phyloP scores from a whole-genome alignment of 1,139 yeast species.

The Candida glucosophila region DNA sequence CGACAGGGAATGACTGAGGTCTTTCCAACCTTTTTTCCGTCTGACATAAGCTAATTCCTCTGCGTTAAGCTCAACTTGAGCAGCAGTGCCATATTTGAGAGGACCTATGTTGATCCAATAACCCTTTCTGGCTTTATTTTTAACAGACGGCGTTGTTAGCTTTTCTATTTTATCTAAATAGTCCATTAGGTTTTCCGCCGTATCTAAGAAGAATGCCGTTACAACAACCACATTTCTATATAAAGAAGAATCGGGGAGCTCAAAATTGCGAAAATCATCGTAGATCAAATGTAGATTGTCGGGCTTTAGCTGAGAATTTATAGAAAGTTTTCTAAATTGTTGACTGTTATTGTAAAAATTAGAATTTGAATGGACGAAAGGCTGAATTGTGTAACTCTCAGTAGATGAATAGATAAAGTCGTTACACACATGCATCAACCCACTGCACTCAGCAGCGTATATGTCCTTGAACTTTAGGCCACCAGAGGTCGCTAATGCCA shows the following conservation, averaged over 20 bases:
- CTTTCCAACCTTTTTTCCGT: slow-evolving; percentile 54
- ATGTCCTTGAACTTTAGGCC: slow-evolving; percentile 28
- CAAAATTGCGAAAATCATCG: slow-evolving; percentile 59
- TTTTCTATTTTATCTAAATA: slow-evolving; percentile 55
- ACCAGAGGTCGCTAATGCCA: slow-evolving; percentile 35
- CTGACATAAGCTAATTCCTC: slow-evolving; percentile 52
- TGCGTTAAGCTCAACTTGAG: slow-evolving; percentile 61
- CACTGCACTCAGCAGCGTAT: slow-evolving; percentile 64
- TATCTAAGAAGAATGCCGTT: slow-evolving; percentile 72
- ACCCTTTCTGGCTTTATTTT: slow-evolving; percentile 24
- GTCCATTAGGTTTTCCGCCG: slow-evolving; percentile 73
- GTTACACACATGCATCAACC: slow-evolving; percentile 59
- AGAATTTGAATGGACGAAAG: slow-evolving; percentile 68
- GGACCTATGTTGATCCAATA: slow-evolving; percentile 85
- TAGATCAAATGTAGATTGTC: slow-evolving; percentile 37
- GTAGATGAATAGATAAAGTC: slow-evolving; percentile 35
- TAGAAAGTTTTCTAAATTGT: slow-evolving; percentile 42
- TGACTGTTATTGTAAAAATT: slow-evolving; percentile 46
- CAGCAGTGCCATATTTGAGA: slow-evolving; percentile 79
- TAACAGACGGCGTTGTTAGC: slow-evolving; percentile 31
- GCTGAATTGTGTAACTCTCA: slow-evolving; percentile 30
- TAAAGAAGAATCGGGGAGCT: slow-evolving; percentile 12
- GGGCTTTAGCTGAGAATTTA: slow-evolving; percentile 33
- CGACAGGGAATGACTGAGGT: slow-evolving; percentile 31
- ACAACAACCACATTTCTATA: slow-evolving; percentile 51